phyloP scores from a whole-genome alignment of 805 yeast species.

The Myxozyma nipponensis region DNA sequence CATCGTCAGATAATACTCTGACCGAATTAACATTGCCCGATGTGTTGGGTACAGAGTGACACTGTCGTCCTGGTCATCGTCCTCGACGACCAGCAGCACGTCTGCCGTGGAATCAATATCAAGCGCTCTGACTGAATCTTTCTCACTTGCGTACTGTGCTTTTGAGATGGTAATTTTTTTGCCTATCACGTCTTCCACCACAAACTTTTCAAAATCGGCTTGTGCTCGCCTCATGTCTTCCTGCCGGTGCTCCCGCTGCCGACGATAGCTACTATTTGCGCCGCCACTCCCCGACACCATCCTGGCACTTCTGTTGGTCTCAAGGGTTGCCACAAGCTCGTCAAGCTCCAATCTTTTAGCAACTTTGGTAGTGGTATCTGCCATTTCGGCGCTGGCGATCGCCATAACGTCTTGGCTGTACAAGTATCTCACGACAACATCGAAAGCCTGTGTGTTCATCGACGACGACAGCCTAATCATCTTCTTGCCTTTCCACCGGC shows the following conservation, averaged over 20 bases:
- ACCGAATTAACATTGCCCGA: slow-evolving; percentile 54
- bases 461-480: slow-evolving; percentile 29
- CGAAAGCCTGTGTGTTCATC: slow-evolving; percentile 31
- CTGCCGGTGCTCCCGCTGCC: slow-evolving; percentile 37
- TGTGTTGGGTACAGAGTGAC: slow-evolving; percentile 57
- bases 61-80: slow-evolving; percentile 8
- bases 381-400: slow-evolving; percentile 35
- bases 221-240: slow-evolving; percentile 36
- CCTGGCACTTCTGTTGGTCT: slow-evolving; percentile 32
- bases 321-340: slow-evolving; percentile 41
- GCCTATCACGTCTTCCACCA: slow-evolving; percentile 33
- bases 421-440: slow-evolving; percentile 36
- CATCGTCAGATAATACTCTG: slow-evolving; percentile 63
- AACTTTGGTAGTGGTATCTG: slow-evolving; percentile 33
- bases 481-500: slow-evolving; percentile 31
- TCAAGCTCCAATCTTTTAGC: slow-evolving; percentile 39
- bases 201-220: slow-evolving; percentile 31
- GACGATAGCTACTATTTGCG: slow-evolving; percentile 29
- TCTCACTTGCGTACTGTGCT: background rate
- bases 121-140: background rate
- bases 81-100: slow-evolving; percentile 15
- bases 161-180: background rate
- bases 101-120: slow-evolving; percentile 28
- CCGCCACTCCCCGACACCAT: background rate
- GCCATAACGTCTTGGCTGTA: slow-evolving; percentile 40